Evolutionary conservation across 371 early-diverging fungal species (phyloP), one percentile per base, ranked within the genome.

Genomic region (Basidiobolus meristosporus): DNA sequence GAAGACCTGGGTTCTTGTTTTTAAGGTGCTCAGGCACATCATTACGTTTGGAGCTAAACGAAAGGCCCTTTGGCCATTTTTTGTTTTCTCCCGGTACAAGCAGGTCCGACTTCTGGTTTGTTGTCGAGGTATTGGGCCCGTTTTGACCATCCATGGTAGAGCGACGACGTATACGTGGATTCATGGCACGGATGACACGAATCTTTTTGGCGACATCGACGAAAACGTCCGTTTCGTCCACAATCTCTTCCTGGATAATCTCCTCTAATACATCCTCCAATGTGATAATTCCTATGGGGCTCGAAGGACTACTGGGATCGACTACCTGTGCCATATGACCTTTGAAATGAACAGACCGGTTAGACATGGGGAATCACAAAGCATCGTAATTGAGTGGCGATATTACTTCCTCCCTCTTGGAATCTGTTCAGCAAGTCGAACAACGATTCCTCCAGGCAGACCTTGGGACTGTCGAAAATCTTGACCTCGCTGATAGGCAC

Each of bases 191-290:
- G 15, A 19, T 30, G 7, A 34, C 43, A 29, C 37, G 20, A 14
- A 30, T 15, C 29, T 31, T 43, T 3, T 36, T 43, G 9, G 37
- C 26, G 14, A 60, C 64, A 53, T 90, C 90, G 14, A 90, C 68
- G 56, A 82, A 88, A 17, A 81, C 85, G 54, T 93, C 91, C 1
- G 90, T 90, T 50, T 86, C 95, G 52, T 91, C 91, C 28, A 90
- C 73, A 59, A 91, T 90, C 56, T 91, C 88, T 45, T 77, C 78
- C 9, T 83, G 83, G 51, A 96, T 78, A n/a, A 93, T 57, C 59
- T 92, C 95, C 56, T 96, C 95, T 46, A 96, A 85, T 9, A 96
- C 87, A 53, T 96, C 97, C 50, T 96, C 97, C 22, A 93, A 57
- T 0, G 97, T 96, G 34, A 96, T 80, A 7, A 93, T 83, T 6